These are phyloP conservation scores for Dactylellina leptospora DNA, from an alignment of 2,329 filamentous ascomycete genomes.

Conservation along the genomic window DNA sequence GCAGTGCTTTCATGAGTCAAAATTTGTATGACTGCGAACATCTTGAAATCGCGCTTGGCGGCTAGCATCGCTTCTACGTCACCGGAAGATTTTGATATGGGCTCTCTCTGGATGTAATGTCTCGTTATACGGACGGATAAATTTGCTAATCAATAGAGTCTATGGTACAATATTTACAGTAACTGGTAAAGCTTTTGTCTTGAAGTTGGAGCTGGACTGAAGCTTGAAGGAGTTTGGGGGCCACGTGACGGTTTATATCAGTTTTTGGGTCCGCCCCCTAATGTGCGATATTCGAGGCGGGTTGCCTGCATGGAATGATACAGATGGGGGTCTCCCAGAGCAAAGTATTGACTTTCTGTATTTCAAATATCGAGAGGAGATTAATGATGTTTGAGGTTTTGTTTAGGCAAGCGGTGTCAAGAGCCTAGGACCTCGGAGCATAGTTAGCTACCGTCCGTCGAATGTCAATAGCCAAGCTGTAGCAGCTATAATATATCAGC, in stretches of 20 bases:
- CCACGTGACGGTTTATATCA: no score
- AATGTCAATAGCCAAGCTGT: slow-evolving; percentile 13
- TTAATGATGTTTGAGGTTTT: slow-evolving; percentile 9
- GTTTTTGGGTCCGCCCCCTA: no score
- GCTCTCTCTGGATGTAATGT: background rate
- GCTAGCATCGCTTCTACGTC: slow-evolving; percentile 21
- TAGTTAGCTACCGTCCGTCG: slow-evolving; percentile 23
- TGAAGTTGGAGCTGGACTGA: no score
- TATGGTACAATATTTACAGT: background rate
- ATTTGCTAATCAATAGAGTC: background rate
- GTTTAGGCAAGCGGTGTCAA: slow-evolving; percentile 47
- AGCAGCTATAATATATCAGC: slow-evolving; percentile 1
- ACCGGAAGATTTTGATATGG: background rate
- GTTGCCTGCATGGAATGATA: slow-evolving; percentile 25
- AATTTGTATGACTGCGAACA: slow-evolving; percentile 28
- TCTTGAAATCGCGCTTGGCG: slow-evolving; percentile 39
- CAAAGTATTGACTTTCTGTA: slow-evolving; percentile 16
- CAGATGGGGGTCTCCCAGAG: background rate
- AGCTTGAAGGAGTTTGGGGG: no score
- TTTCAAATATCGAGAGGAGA: slow-evolving; percentile 39
- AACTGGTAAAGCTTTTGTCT: no score
- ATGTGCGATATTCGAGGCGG: no score
- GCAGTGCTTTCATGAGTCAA: slow-evolving; percentile 42
- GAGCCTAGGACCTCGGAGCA: slow-evolving; percentile 15
- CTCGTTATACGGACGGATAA: background rate